A percentile compares a stretch with the other conserved stretches of the same genome.
Evolutionary conservation across 2,329 filamentous ascomycete species (phyloP).

Genomic region (Eutypella sp.): DNA sequence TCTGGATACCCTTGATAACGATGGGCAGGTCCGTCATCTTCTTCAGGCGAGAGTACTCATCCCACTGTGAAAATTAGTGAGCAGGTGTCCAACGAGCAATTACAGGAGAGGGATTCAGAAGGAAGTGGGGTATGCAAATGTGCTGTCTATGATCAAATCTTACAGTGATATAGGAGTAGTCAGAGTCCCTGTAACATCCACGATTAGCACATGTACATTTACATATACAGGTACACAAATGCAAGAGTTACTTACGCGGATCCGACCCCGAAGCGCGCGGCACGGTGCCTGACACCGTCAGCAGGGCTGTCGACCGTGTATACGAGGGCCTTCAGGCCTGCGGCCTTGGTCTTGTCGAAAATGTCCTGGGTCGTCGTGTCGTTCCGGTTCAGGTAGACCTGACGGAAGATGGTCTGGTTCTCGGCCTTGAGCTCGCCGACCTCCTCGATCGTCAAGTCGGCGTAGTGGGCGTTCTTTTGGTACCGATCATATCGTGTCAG

Average conservation of each 20-base stretch:
- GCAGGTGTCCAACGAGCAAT: slow-evolving; percentile 6
- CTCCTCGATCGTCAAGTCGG: slow-evolving; percentile 20
- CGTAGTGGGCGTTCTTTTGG: slow-evolving; percentile 16
- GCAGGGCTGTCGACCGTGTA: slow-evolving; percentile 22
- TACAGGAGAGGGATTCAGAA: too few relatives aligned
- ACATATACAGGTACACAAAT: background rate
- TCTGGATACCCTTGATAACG: slow-evolving; percentile 29
- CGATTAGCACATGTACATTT: slow-evolving; percentile 4
- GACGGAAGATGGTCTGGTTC: slow-evolving; percentile 22
- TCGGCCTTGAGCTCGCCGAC: slow-evolving; percentile 17
- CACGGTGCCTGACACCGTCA: slow-evolving; percentile 17
- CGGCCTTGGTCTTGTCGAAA: slow-evolving; percentile 14
- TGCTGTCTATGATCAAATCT: slow-evolving; percentile 1
- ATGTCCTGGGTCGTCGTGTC: slow-evolving; percentile 15
- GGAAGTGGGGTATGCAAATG: too few relatives aligned
- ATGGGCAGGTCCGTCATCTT: slow-evolving; percentile 22
- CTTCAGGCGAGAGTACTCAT: slow-evolving; percentile 19
- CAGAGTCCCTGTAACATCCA: slow-evolving; percentile 8
- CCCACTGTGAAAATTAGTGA: too few relatives aligned
- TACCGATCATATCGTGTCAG: slow-evolving; percentile 5
- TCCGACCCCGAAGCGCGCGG: slow-evolving; percentile 17
- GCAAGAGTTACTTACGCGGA: slow-evolving; percentile 11
- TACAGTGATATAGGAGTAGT: slow-evolving; percentile 13
- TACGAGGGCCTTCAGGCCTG: slow-evolving; percentile 19
- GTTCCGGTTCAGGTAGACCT: slow-evolving; percentile 22